Evolutionary conservation across 202 grass and related monocot genomes (phyloP), one percentile per base, ranked within the genome.

Genomic region (Sporobolus alterniflorus): DNA sequence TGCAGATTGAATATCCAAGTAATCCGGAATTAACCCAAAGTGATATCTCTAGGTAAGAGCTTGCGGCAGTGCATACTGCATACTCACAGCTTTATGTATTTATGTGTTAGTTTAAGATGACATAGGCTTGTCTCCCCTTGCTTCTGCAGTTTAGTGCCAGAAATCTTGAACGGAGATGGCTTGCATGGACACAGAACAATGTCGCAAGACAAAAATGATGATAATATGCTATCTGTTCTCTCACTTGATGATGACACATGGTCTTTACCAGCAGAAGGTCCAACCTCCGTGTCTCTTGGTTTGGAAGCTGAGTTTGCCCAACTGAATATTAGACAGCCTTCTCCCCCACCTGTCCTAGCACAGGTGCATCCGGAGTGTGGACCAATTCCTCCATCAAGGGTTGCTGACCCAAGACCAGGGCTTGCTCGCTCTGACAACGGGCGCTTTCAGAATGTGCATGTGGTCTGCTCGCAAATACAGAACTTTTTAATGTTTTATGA

Each of bases 391-490:
- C 89, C 96, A 64, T 91, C 89, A 77, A 88, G 80, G 86, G 85
- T 98, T 85, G 89, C 87, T 71, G 96, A 98, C 92, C 96, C 89
- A 71, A 90, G 93, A 85, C 96, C 91, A 64, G 96, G 93, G 52
- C 76, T 80, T 15, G 85, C 91, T 16, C 71, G 85, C 57, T 82
- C 82, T 40, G 85, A 86, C 54, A 85, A 87, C 1, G 88, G 89
- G 29, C 56, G 67, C 32, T 98, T 78, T 86, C 91, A 96, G 75
- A 90, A 90, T 88, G 83, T 98, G 82, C 96, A 98, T 81, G 89
- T 98, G 86, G 96, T 98, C 90, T 90, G 71, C 69, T 83, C 59
- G 65, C 63, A 55, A 80, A 64, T 46, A 20, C 30, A 86, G 7
- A 47, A 56, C 60, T 89, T 75, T 28, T 70, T 82, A 66, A 46